Percentiles rank a stretch among this genome's conserved stretches.
Evolutionary conservation across 2,329 filamentous ascomycete species (phyloP).

Genomic region (Colletotrichum tofieldiae): DNA sequence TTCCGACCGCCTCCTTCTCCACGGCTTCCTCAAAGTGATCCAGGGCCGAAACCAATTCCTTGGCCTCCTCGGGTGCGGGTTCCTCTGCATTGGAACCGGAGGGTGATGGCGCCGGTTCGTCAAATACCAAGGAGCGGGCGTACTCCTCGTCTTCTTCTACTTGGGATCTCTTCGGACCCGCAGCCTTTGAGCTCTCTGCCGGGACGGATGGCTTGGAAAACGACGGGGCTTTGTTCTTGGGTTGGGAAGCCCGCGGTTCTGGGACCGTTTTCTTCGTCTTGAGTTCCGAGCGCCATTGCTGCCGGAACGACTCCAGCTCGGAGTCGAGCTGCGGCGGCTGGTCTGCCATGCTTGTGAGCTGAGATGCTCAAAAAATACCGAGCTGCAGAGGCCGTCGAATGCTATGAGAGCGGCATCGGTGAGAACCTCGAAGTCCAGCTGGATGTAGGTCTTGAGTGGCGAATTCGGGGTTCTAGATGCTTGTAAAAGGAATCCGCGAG

Average conservation of each 20-base stretch:
- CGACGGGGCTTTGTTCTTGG: slow-evolving; percentile 49
- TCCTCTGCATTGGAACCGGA: slow-evolving; percentile 10
- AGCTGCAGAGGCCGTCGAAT: background rate
- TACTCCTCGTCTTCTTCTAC: slow-evolving; percentile 57
- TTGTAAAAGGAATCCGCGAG: background rate
- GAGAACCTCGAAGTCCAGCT: too few relatives aligned
- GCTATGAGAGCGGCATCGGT: slow-evolving; percentile 22
- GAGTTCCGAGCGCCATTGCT: slow-evolving; percentile 89
- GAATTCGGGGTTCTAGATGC: background rate
- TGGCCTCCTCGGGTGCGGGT: slow-evolving; percentile 47
- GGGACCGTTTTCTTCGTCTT: slow-evolving; percentile 54
- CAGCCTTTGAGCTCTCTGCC: slow-evolving; percentile 40
- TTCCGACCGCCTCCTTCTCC: slow-evolving; percentile 88
- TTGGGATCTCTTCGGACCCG: slow-evolving; percentile 31
- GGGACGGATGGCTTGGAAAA: slow-evolving; percentile 45
- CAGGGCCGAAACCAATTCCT: slow-evolving; percentile 80
- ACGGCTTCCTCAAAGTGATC: slow-evolving; percentile 96
- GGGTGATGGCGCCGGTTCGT: slow-evolving; percentile 45
- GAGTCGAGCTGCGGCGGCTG: slow-evolving; percentile 63
- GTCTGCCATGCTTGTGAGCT: slow-evolving; percentile 25
- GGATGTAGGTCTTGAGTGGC: background rate
- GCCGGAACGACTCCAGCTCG: slow-evolving; percentile 89
- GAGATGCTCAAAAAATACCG: background rate
- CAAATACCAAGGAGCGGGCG: slow-evolving; percentile 53
- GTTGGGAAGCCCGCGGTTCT: slow-evolving; percentile 19